A percentile compares a stretch with the other conserved stretches of the same genome.
Conservation (phyloP, 495 filamentous ascomycete genomes). For the Melanomma pulvis-pyrius region DNA sequence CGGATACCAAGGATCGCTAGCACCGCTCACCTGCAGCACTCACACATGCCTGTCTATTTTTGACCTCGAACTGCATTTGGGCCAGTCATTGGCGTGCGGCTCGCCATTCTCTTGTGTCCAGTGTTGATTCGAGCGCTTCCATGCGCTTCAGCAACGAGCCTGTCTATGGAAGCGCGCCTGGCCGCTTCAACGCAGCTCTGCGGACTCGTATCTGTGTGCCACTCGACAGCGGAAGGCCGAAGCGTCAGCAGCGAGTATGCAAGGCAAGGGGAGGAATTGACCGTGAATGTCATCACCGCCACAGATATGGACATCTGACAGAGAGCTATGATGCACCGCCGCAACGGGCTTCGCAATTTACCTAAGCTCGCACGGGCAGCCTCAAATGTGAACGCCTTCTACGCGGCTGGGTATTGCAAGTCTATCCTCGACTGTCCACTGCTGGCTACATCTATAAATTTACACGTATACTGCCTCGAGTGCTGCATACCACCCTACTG, state of each 20-base stretch:
- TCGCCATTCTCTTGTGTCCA: neutral
- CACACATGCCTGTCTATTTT: slow-evolving; percentile 11
- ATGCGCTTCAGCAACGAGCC: neutral
- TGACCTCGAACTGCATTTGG: slow-evolving; percentile 3
- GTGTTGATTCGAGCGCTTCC: neutral
- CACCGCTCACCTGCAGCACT: neutral
- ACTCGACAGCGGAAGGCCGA: neutral
- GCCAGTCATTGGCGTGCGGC: neutral
- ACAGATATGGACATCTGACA: neutral
- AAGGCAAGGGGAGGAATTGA: too few relatives aligned
- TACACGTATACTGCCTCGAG: neutral
- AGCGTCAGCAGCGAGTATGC: neutral
- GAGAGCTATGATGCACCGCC: neutral
- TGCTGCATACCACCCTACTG: neutral
- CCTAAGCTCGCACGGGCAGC: neutral
- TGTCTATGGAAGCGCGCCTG: too few relatives aligned
- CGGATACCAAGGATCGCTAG: too few relatives aligned
- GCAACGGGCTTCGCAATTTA: neutral
- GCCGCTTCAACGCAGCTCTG: neutral
- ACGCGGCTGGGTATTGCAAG: neutral
- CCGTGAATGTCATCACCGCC: neutral
- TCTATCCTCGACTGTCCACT: neutral
- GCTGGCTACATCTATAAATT: neutral
- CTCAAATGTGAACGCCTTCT: slow-evolving; percentile 1
- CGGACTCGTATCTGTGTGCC: neutral